Conservation (phyloP, 176 grass and related monocot genomes). For the Aegilops bicornis region DNA sequence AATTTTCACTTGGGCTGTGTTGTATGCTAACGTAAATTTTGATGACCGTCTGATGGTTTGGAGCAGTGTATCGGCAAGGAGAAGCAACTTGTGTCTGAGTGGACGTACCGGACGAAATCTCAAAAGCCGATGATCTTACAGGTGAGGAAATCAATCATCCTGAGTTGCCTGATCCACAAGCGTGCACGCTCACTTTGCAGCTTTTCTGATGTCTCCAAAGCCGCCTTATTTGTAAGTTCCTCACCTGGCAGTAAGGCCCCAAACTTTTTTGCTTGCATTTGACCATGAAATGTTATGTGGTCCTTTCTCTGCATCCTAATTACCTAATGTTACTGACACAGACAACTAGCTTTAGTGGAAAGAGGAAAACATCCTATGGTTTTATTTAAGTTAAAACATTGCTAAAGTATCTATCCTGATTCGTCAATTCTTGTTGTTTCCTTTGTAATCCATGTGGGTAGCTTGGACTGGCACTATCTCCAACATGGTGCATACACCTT, state of each 20-base stretch:
- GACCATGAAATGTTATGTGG: not conserved
- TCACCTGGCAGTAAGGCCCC: too few species aligned
- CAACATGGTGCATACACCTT: not conserved
- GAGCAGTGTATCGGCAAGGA: slow-evolving; percentile 7
- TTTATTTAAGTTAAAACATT: too few species aligned
- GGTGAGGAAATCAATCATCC: not conserved
- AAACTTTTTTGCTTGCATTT: not conserved
- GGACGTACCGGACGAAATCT: not conserved
- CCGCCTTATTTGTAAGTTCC: not conserved
- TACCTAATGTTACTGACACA: not conserved
- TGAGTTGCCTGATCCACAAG: not conserved
- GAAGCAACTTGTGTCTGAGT: not conserved
- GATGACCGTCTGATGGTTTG: not conserved
- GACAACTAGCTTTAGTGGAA: not conserved
- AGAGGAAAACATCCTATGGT: not conserved
- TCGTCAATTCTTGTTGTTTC: not conserved
- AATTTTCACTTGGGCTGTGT: not conserved
- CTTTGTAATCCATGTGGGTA: not conserved
- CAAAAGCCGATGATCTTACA: not conserved
- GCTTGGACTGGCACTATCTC: not conserved
- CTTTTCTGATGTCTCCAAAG: not conserved
- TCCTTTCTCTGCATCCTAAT: too few species aligned
- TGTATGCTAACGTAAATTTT: not conserved
- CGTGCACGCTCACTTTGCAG: not conserved
- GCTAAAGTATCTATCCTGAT: not conserved